Evolutionary conservation across 441 rosid genomes (phyloP).

Genomic region (Theobroma grandiflorum): DNA sequence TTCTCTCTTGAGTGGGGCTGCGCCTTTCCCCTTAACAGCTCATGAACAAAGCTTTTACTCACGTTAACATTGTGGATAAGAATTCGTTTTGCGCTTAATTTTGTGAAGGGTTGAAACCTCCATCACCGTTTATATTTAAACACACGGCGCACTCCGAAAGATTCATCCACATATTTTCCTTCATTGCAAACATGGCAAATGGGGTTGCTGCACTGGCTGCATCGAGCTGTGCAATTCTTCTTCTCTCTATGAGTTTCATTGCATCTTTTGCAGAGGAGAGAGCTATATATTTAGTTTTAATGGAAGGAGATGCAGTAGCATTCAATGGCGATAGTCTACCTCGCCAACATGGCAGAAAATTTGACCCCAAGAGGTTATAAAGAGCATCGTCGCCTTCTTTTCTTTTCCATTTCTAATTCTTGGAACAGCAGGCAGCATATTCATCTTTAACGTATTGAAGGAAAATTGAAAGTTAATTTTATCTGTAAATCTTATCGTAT

Average conservation of each 20-base stretch:
- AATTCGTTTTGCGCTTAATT: constrained; percentile 2
- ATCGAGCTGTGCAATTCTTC: constrained; percentile 21
- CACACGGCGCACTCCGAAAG: not conserved
- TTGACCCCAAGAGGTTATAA: constrained; percentile 46
- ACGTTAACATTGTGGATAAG: constrained; percentile 45
- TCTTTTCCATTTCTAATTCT: not conserved
- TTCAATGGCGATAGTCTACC: constrained; percentile 38
- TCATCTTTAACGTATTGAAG: not conserved
- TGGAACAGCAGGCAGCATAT: not conserved
- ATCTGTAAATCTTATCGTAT: not conserved
- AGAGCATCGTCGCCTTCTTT: constrained; percentile 6
- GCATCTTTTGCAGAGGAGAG: constrained; percentile 49
- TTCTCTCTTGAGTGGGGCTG: not conserved
- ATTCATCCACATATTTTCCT: not conserved
- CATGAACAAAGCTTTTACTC: constrained; percentile 38
- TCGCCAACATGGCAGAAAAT: constrained; percentile 20
- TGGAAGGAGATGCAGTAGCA: constrained; percentile 68
- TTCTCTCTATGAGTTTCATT: constrained; percentile 18
- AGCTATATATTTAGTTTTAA: constrained; percentile 54
- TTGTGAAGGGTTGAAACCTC: not conserved
- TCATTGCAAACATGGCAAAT: constrained; percentile 20
- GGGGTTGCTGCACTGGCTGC: not conserved
- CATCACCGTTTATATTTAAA: constrained; percentile 5
- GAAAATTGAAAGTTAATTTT: not conserved
- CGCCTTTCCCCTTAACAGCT: not conserved